Conservation (phyloP, 257 asterid genomes). For the Solanum okadae region DNA sequence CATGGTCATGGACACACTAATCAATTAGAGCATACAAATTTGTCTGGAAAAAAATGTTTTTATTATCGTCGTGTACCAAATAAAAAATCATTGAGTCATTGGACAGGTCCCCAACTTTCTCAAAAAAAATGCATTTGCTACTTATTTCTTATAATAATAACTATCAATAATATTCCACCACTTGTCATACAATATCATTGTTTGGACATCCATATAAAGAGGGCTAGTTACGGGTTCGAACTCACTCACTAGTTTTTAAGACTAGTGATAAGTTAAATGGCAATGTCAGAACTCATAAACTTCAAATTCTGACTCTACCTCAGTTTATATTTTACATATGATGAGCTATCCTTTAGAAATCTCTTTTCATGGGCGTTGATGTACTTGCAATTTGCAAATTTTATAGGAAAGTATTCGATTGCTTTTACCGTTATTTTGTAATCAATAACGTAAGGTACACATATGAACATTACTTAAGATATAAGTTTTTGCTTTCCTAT, state of each 20-base stretch:
- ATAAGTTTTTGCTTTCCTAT: not conserved
- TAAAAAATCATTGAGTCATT: not conserved
- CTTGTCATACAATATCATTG: not conserved
- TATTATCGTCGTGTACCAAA: not conserved
- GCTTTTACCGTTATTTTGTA: not conserved
- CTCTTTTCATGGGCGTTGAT: not conserved
- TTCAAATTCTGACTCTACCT: not conserved
- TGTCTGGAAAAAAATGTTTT: not conserved
- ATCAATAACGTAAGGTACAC: not conserved
- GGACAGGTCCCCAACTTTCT: not conserved
- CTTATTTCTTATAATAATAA: not conserved
- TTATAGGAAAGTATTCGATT: not conserved
- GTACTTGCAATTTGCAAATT: not conserved
- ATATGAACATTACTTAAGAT: not conserved
- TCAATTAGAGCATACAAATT: not conserved
- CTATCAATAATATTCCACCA: not conserved
- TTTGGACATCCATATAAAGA: not conserved
- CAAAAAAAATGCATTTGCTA: not conserved
- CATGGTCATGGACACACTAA: not conserved
- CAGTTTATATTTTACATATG: not conserved
- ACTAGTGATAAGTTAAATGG: fast-evolving
- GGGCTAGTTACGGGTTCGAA: not conserved
- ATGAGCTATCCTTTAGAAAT: not conserved
- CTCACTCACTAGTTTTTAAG: not conserved
- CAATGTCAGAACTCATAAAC: not conserved